Conservation (phyloP, 75 land plant species). For the Gnetum montanum region DNA sequence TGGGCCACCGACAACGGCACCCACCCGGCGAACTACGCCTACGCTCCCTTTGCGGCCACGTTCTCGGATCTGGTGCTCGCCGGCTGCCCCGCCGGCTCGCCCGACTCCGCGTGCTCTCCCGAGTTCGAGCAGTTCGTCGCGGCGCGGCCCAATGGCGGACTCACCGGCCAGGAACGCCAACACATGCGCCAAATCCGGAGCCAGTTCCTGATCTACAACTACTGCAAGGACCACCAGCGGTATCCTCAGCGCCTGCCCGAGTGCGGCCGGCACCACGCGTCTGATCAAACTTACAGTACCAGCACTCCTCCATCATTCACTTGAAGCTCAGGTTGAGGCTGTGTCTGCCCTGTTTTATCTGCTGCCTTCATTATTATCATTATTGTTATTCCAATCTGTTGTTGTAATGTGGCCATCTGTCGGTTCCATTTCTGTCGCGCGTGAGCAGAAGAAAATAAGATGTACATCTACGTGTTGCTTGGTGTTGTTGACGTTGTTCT, state of each 20-base stretch:
- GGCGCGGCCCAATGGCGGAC: background rate
- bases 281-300: too few species aligned
- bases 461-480: too few species aligned
- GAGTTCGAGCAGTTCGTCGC: background rate
- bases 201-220: constrained; percentile 23
- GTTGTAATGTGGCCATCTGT: too few species aligned
- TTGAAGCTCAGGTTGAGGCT: too few species aligned
- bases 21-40: constrained; percentile 29
- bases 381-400: too few species aligned
- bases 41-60: constrained; percentile 31
- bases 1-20: constrained; percentile 51
- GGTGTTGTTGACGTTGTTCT: too few species aligned
- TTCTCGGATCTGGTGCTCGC: constrained; percentile 24
- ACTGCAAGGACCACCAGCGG: constrained; percentile 26
- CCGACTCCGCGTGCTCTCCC: background rate
- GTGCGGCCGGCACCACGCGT: constrained; percentile 9
- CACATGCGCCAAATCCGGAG: constrained; percentile 21
- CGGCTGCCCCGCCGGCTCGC: constrained; percentile 20
- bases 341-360: too few species aligned
- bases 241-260: constrained; percentile 31
- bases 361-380: too few species aligned
- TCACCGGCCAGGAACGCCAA: constrained; percentile 13
- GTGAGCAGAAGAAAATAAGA: too few species aligned
- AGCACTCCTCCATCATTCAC: too few species aligned
- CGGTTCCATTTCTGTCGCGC: too few species aligned